Conservation (phyloP, 1,284 basidiomycete species). For the Fomitiporia mediterranea region DNA sequence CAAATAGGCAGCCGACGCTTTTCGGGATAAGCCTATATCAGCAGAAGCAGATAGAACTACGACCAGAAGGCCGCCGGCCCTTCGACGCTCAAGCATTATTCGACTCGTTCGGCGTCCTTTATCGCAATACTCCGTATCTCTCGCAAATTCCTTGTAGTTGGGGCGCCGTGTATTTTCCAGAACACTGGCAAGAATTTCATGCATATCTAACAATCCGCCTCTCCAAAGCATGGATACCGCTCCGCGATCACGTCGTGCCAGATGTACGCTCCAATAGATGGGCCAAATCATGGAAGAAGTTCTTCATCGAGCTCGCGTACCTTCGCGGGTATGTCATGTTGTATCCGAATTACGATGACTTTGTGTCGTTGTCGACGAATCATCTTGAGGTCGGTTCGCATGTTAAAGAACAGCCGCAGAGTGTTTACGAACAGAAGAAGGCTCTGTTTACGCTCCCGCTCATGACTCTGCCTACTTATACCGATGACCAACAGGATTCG, state of each 20-base stretch:
- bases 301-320: slow-evolving; percentile 79
- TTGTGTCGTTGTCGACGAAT: slow-evolving; percentile 75
- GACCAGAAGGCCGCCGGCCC: slow-evolving; percentile 56
- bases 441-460: slow-evolving; percentile 64
- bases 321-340: slow-evolving; percentile 81
- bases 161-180: slow-evolving; percentile 87
- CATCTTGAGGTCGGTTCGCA: slow-evolving; percentile 80
- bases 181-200: slow-evolving; percentile 82
- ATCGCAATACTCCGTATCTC: slow-evolving; percentile 64
- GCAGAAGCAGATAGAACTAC: slow-evolving; percentile 73
- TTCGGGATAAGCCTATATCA: slow-evolving; percentile 83
- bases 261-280: slow-evolving; percentile 74
- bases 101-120: slow-evolving; percentile 33
- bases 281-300: slow-evolving; percentile 81
- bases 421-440: slow-evolving; percentile 51
- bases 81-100: slow-evolving; percentile 66
- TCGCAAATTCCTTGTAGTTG: slow-evolving; percentile 84
- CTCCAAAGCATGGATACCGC: slow-evolving; percentile 40
- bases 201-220: slow-evolving; percentile 66
- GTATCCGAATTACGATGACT: slow-evolving; percentile 74
- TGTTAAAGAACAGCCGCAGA: slow-evolving; percentile 53
- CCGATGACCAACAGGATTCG: slow-evolving; percentile 7
- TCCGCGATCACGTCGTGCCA: slow-evolving; percentile 54
- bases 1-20: slow-evolving; percentile 40
- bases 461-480: slow-evolving; percentile 41